Conservation (phyloP, 306 rosid genomes). For the Trichosanthes truncata region DNA sequence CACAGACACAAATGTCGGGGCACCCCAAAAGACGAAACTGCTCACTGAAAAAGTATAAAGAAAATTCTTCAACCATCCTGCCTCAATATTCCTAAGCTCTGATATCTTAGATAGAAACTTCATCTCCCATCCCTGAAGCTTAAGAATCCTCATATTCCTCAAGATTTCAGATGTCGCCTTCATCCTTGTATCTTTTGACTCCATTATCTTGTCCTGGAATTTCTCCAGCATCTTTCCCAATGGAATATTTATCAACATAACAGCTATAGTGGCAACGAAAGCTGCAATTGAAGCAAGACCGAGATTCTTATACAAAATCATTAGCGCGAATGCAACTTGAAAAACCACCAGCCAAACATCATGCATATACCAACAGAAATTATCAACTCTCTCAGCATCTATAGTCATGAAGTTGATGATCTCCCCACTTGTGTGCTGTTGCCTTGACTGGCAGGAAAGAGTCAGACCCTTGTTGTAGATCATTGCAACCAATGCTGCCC, state of each 20-base stretch:
- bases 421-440: conserved; percentile 51
- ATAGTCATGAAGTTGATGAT: conserved; percentile 73
- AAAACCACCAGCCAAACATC: conserved; percentile 52
- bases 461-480: conserved; percentile 61
- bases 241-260: conserved; percentile 66
- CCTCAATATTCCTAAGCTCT: conserved; percentile 46
- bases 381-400: conserved; percentile 71
- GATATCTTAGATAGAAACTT: conserved; percentile 64
- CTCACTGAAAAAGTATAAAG: conserved; percentile 30
- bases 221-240: conserved; percentile 51
- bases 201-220: conserved; percentile 70
- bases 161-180: conserved; percentile 67
- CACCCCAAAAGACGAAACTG: conserved; percentile 46
- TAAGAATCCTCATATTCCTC: conserved; percentile 76
- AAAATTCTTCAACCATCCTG: conserved; percentile 53
- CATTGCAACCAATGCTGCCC: conserved; percentile 42
- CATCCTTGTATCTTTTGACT: conserved; percentile 76
- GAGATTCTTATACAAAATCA: conserved; percentile 55
- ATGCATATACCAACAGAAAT: conserved; percentile 59
- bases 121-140: conserved; percentile 91
- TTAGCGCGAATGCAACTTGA: conserved; percentile 54
- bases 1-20: conserved; percentile 67
- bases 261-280: conserved; percentile 43
- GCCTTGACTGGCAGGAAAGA: conserved; percentile 53
- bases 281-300: conserved; percentile 70